Conservation (phyloP, 306 rosid species). For the Notholithocarpus densiflorus region DNA sequence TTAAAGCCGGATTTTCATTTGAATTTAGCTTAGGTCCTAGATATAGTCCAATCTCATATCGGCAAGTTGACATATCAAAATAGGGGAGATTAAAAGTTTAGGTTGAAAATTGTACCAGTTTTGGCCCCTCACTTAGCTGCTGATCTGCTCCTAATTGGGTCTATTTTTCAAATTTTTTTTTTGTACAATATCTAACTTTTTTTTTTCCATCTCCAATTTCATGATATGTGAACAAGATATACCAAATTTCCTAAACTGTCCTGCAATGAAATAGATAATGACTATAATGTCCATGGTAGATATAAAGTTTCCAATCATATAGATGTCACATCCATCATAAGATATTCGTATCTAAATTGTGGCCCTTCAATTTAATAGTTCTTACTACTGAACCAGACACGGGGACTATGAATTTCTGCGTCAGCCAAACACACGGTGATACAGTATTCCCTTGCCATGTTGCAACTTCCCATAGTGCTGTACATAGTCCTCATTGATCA, state of each 20-base stretch:
- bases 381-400: not conserved
- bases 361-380: not conserved
- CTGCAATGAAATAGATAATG: not conserved
- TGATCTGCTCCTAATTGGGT: too few species aligned
- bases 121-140: not conserved
- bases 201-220: not conserved
- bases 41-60: not conserved
- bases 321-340: not conserved
- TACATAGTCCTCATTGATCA: not conserved
- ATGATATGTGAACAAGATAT: not conserved
- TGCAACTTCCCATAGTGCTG: not conserved
- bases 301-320: not conserved
- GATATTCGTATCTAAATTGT: not conserved
- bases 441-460: conserved; percentile 8
- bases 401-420: not conserved
- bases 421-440: not conserved
- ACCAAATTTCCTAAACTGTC: not conserved
- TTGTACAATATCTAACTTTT: not conserved
- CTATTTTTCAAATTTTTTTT: too few species aligned
- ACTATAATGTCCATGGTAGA: not conserved
- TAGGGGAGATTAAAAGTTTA: not conserved
- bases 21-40: not conserved
- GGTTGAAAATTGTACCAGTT: not conserved
- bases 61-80: not conserved
- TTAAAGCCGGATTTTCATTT: not conserved